phyloP scores from a whole-genome alignment of 2,329 filamentous ascomycete species.

The Diaporthe vaccinii region DNA sequence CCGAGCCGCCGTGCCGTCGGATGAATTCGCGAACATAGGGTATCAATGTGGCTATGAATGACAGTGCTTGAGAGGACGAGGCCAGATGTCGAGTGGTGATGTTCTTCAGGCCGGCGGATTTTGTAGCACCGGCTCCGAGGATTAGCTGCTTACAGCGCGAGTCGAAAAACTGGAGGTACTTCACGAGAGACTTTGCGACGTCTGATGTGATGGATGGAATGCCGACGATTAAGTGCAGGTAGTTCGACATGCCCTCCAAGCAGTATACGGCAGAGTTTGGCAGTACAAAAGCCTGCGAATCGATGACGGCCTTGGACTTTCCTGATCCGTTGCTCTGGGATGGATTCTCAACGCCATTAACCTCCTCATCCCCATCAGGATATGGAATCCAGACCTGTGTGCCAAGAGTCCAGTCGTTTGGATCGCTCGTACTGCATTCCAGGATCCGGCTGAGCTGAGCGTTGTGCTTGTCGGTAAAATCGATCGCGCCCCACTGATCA shows the following conservation, averaged over 20 bases:
- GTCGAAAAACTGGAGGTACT: constrained; percentile 94
- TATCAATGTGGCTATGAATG: constrained; percentile 87
- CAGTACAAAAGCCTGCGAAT: constrained; percentile 87
- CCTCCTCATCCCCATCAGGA: constrained; percentile 53
- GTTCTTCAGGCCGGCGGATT: constrained; percentile 90
- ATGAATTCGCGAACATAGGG: constrained; percentile 94
- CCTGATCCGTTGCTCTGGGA: constrained; percentile 62
- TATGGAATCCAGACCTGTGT: constrained; percentile 70
- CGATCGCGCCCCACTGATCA: constrained; percentile 83
- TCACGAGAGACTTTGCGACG: constrained; percentile 82
- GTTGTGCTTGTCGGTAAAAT: constrained; percentile 76
- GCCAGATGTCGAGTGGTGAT: constrained; percentile 97
- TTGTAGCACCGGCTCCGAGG: constrained; percentile 91
- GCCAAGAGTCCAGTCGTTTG: constrained; percentile 74
- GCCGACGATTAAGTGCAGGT: constrained; percentile 84
- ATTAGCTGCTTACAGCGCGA: constrained; percentile 97
- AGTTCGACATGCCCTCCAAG: constrained; percentile 83
- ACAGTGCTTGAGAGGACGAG: constrained; percentile 88
- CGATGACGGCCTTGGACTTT: constrained; percentile 83
- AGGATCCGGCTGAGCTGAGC: constrained; percentile 75
- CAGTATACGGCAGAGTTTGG: constrained; percentile 87
- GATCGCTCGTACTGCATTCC: constrained; percentile 78
- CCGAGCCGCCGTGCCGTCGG: constrained; percentile 76
- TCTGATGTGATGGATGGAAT: constrained; percentile 93
- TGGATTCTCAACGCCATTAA: constrained; percentile 47